Evolutionary conservation across 2,329 filamentous ascomycete genomes (phyloP), one percentile per base, ranked within the genome.

Genomic region (Pyrenophora seminiperda): DNA sequence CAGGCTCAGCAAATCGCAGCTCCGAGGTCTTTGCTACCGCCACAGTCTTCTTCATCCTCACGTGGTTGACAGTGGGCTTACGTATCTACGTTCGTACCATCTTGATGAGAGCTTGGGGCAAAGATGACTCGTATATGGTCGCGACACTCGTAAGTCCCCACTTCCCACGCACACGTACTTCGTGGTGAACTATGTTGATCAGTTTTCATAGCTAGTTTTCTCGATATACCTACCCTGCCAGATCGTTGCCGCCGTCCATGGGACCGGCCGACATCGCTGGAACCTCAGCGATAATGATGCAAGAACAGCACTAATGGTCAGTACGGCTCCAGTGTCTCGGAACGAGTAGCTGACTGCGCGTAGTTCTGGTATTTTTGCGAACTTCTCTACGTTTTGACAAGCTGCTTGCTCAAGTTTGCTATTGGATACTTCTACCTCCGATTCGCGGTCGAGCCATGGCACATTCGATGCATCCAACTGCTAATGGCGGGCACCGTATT

Each of bases 311-410:
- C 51, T 73, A 2, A 40, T 67, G 27, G 71, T 73, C 43, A 34
- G 56, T 54, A 4, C 1, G 4, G 5, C 5, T 7, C 7, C 14
- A 15, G 15, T 1, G 5, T 39, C 6, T 3, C 29, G 7, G 14
- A 4, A 9, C 1, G 19, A 24, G 38, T 24, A 20, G 50, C 53
- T 70, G n/a, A 67, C 57, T 7, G 2, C 4, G 24, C 7, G 7
- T 41, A 76, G 74, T 75, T 70, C 57, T 83, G 79, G 80, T 83
- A 78, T 70, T 74, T 83, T n/a, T 80, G 79, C 56, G 81, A 83
- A 58, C 68, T 80, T n/a, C 76, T 77, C 54, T 84, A 83, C 62
- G 75, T 79, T 6, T 64, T 80, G 46, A 73, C 75, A 4, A 79
- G 75, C 17, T 73, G 76, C 31, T 62, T 78, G 10, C 73, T 80